Evolutionary conservation across 208 protist genomes (phyloP).

Genomic region (Crithidia sp.): DNA sequence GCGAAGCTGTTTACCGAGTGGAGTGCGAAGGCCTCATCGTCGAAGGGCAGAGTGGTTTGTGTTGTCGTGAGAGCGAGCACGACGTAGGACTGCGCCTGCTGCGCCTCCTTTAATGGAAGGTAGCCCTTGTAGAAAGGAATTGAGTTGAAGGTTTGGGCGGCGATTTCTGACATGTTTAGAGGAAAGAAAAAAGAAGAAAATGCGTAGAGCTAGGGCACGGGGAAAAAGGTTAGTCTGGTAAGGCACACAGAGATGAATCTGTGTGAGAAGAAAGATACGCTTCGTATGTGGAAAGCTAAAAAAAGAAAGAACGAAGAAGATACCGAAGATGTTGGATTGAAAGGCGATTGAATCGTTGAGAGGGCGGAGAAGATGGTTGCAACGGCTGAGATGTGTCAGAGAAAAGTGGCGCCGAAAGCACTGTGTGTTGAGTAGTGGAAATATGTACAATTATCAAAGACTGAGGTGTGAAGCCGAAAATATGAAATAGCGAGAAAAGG

Average conservation of each 20-base stretch:
- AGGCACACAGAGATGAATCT: not conserved
- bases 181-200: not conserved
- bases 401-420: too few species aligned
- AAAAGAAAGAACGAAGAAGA: not conserved
- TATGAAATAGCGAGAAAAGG: too few species aligned
- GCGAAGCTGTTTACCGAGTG: constrained; percentile 11
- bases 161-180: constrained; percentile 44
- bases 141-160: constrained; percentile 46
- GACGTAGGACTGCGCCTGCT: constrained; percentile 52
- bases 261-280: not conserved
- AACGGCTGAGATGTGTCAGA: too few species aligned
- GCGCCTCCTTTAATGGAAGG: constrained; percentile 55
- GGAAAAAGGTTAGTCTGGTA: not conserved
- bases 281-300: not conserved
- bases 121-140: constrained; percentile 81
- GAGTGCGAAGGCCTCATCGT: constrained; percentile 15
- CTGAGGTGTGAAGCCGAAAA: too few species aligned
- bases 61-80: constrained; percentile 46
- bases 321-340: too few species aligned
- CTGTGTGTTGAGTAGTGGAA: too few species aligned
- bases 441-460: too few species aligned
- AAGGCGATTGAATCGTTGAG: too few species aligned
- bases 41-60: constrained; percentile 11
- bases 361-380: too few species aligned
- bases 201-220: too few species aligned